phyloP scores from a whole-genome alignment of 2,329 filamentous ascomycete genomes.

The Emergomyces pasteurianus region DNA sequence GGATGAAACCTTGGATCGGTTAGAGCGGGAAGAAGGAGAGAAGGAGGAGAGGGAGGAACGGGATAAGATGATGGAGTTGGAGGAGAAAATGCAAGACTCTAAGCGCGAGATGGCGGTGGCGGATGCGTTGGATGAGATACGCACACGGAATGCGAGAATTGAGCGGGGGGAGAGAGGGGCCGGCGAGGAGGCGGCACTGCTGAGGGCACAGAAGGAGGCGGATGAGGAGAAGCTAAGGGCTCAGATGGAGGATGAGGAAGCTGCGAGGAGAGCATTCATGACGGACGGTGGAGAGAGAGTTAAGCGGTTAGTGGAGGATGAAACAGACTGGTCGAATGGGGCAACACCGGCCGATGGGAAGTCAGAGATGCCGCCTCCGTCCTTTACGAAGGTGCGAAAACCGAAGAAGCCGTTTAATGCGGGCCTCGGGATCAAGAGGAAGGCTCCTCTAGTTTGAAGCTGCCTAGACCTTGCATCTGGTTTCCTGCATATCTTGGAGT shows the following conservation, averaged over 20 bases:
- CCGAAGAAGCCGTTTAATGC: conserved; percentile 75
- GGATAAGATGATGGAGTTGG: conserved; percentile 89
- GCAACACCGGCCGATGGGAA: conserved; percentile 25
- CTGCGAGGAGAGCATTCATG: conserved; percentile 65
- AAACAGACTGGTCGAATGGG: conserved; percentile 16
- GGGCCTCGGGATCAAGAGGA: conserved; percentile 78
- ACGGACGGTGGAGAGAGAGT: conserved; percentile 46
- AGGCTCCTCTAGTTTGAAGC: conserved; percentile 45
- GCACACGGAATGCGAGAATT: conserved; percentile 77
- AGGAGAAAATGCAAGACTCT: conserved; percentile 85
- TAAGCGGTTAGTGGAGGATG: conserved; percentile 42
- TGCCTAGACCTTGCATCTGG: not conserved
- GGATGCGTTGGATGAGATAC: conserved; percentile 88
- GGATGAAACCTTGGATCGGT: conserved; percentile 70
- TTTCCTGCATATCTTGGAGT: not conserved
- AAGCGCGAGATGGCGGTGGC: conserved; percentile 94
- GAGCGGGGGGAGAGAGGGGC: conserved; percentile 62
- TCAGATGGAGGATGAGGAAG: conserved; percentile 74
- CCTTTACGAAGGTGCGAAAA: conserved; percentile 66
- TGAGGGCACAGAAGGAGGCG: conserved; percentile 65
- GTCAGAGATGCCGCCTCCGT: conserved; percentile 39
- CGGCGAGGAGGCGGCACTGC: conserved; percentile 42
- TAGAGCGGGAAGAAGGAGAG: conserved; percentile 63
- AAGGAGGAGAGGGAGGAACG: conserved; percentile 56
- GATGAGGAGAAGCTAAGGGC: conserved; percentile 59